A percentile compares a stretch with the other conserved stretches of the same genome.
Conservation (phyloP, 768 basidiomycete genomes). For the Candolleomyces aberdarensis region DNA sequence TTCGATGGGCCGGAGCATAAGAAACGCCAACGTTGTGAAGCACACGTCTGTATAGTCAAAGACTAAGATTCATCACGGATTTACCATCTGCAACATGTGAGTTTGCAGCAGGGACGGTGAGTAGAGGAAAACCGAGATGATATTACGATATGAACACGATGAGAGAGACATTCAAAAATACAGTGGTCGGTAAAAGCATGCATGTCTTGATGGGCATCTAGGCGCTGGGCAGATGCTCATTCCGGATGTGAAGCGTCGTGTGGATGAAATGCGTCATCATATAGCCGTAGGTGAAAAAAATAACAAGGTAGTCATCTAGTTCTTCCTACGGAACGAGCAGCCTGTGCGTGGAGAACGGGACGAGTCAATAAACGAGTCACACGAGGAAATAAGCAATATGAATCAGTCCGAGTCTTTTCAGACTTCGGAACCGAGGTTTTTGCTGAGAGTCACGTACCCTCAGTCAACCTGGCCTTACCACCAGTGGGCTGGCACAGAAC, state of each 20-base stretch:
- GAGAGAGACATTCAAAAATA: not conserved
- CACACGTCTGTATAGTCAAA: not conserved
- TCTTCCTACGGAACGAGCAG: slow-evolving; percentile 97
- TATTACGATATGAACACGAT: not conserved
- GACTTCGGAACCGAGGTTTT: not conserved
- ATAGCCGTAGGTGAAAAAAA: not conserved
- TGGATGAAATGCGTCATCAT: not conserved
- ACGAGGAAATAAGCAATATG: not conserved
- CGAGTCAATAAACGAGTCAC: slow-evolving; percentile 3
- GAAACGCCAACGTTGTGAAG: not conserved
- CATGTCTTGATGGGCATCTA: not conserved
- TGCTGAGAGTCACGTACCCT: slow-evolving; percentile 59
- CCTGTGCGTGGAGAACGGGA: slow-evolving; percentile 43
- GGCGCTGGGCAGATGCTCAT: not conserved
- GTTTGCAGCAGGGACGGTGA: not conserved
- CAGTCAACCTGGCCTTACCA: slow-evolving; percentile 96
- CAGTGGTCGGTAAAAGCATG: not conserved
- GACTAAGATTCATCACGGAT: not conserved
- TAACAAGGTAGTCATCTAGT: slow-evolving; percentile 39
- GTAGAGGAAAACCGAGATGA: not conserved
- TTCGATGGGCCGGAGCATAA: not conserved
- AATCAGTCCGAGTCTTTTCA: slow-evolving; percentile 5
- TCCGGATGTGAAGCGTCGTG: not conserved
- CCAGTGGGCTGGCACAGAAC: slow-evolving; percentile 98
- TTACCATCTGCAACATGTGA: not conserved